A percentile compares a stretch with the other conserved stretches of the same genome.
Evolutionary conservation across 257 asterid genomes (phyloP).

Genomic region (Rauvolfia tetraphylla): DNA sequence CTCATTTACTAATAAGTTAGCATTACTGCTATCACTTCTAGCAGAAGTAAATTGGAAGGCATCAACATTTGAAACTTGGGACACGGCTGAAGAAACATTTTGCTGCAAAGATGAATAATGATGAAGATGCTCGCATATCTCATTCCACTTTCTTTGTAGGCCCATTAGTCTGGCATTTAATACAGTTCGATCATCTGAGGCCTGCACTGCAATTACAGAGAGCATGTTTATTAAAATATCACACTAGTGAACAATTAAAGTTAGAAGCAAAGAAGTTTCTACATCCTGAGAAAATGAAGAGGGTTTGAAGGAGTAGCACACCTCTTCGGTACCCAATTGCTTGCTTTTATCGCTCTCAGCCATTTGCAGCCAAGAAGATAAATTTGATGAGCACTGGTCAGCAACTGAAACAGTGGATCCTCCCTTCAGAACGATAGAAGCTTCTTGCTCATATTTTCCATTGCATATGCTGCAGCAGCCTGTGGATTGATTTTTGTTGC

Average conservation of each 20-base stretch:
- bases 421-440: conserved; percentile 42
- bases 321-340: conserved; percentile 52
- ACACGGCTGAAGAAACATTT: conserved; percentile 31
- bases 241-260: background rate
- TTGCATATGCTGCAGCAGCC: conserved; percentile 66
- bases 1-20: conserved; percentile 27
- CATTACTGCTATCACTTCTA: conserved; percentile 26
- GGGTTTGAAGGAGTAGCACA: conserved; percentile 41
- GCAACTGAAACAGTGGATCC: conserved; percentile 40
- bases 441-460: conserved; percentile 73
- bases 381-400: conserved; percentile 40
- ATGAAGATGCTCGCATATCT: conserved; percentile 80
- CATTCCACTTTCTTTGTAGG: conserved; percentile 74
- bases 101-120: conserved; percentile 32
- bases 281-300: conserved; percentile 9
- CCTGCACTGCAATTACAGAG: conserved; percentile 86
- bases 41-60: conserved; percentile 25
- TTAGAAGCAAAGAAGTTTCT: conserved; percentile 1
- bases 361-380: conserved; percentile 65
- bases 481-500: conserved; percentile 31
- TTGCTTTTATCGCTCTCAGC: conserved; percentile 52
- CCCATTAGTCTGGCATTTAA: conserved; percentile 53
- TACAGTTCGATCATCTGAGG: conserved; percentile 49
- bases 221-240: conserved; percentile 38
- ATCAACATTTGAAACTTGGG: conserved; percentile 29